Percentiles rank a stretch among this genome's conserved stretches.
phyloP scores from a whole-genome alignment of 2,329 filamentous ascomycete genomes.

The Neophaeococcomyces aloes region DNA sequence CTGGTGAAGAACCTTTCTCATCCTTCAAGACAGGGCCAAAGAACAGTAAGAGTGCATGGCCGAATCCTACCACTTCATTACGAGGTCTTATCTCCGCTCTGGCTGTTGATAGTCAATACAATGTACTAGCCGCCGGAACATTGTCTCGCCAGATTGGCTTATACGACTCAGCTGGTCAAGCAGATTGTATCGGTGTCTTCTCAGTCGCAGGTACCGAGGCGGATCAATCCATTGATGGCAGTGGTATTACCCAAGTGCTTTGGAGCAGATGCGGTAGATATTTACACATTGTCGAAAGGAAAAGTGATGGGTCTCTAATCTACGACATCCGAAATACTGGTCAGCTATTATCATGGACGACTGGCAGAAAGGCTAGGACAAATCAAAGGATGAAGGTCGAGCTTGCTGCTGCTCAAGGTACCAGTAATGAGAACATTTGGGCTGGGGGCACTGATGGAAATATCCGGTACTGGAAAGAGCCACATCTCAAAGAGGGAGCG shows the following conservation, averaged over 20 bases:
- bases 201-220: conserved; percentile 32
- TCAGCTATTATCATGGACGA: conserved; percentile 41
- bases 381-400: conserved; percentile 50
- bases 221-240: conserved; percentile 34
- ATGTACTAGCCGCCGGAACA: conserved; percentile 48
- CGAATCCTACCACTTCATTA: conserved; percentile 30
- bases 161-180: conserved; percentile 41
- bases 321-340: conserved; percentile 50
- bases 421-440: conserved; percentile 45
- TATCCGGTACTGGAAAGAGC: conserved; percentile 41
- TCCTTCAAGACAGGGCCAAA: conserved; percentile 38
- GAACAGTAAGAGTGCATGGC: conserved; percentile 8
- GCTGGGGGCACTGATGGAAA: conserved; percentile 48
- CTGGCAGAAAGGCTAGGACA: conserved; percentile 36
- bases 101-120: conserved; percentile 31
- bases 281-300: conserved; percentile 48
- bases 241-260: conserved; percentile 44
- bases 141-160: conserved; percentile 46
- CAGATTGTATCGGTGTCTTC: conserved; percentile 43
- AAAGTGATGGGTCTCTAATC: conserved; percentile 44
- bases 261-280: conserved; percentile 51
- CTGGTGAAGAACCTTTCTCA: conserved; percentile 37
- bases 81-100: conserved; percentile 47
- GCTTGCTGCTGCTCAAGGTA: conserved; percentile 29
- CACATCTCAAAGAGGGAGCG: conserved; percentile 31